Evolutionary conservation across 1,284 basidiomycete genomes (phyloP), one percentile per base, ranked within the genome.

Genomic region (Ustilago bromivora): DNA sequence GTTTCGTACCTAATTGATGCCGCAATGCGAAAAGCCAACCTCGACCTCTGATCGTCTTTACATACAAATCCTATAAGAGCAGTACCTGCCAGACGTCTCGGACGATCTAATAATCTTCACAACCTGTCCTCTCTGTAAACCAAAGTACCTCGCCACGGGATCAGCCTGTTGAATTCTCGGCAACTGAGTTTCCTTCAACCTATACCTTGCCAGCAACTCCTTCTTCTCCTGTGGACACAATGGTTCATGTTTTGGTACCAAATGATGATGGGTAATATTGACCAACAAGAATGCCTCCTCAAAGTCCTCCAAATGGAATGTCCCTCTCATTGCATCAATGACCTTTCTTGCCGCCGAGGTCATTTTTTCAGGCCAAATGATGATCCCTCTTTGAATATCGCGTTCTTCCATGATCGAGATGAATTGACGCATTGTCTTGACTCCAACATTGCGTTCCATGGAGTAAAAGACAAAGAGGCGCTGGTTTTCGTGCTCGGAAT

Each of bases 81-180:
- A 93, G 85, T 96, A 98, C 82, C 97, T 91, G 74, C 96, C 97
- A 78, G 93, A 93, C 17, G 97, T 99, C 89, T 99, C 97, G 87
- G 94, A 95, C 31, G 95, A 81, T 49, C 97, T 89, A 70, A 94
- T 99, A 82, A 99, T 99, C 89, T 98, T 98, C 86, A 99, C 97
- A 43, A 99, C 97, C 87, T 98, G 94, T 28, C 96, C 96, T 71
- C 97, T 90, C 84, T 92, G 90, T 70, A 99, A 90, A 57, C 97
- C 97, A 88, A 98, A 99, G 87, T 99, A 99, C 74, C 95, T 91
- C 43, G 96, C 95, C 13, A 99, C 96, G 6, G 97, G 97, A 87
- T 99, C 97, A 19, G 92, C 92, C 61, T 97, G 87, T 88, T 98
- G 96, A 81, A 99, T 99, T 41, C 97, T 92, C 58, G 97, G 97